Percentiles rank a stretch among this genome's conserved stretches.
phyloP scores from a whole-genome alignment of 768 basidiomycete species.

The Naganishia antarctica region DNA sequence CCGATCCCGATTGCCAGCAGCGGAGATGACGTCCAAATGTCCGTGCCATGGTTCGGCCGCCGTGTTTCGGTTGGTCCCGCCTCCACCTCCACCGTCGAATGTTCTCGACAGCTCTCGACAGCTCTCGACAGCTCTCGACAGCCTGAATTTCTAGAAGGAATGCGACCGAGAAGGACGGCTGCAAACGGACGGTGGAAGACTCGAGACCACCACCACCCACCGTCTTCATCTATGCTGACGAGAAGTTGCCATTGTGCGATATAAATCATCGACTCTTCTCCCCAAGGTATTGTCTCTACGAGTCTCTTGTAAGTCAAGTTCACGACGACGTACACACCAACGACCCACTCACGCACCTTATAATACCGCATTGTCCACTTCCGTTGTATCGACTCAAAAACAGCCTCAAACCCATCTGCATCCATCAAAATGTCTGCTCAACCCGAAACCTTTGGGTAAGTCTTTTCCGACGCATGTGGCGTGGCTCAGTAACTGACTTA shows the following conservation, averaged over 20 bases:
- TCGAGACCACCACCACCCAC: not conserved
- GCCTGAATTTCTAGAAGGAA: slow-evolving; percentile 19
- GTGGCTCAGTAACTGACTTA: not conserved
- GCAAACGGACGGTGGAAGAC: too few species aligned
- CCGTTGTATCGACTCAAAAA: slow-evolving; percentile 14
- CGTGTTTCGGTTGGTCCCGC: too few species aligned
- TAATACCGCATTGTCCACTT: slow-evolving; percentile 5
- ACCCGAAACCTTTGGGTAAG: slow-evolving; percentile 48
- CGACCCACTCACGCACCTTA: slow-evolving; percentile 16
- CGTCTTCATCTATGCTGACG: slow-evolving; percentile 14
- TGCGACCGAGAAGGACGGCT: not conserved
- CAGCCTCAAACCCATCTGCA: slow-evolving; percentile 9
- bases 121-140: not conserved
- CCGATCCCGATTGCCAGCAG: too few species aligned
- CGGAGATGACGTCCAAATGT: too few species aligned
- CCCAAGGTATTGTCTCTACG: slow-evolving; percentile 19
- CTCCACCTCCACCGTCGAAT: too few species aligned
- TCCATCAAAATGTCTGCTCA: slow-evolving; percentile 34
- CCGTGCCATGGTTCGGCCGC: too few species aligned
- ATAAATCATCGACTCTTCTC: not conserved
- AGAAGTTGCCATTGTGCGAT: not conserved
- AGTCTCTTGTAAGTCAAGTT: slow-evolving; percentile 17
- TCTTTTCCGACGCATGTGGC: not conserved
- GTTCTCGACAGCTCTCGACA: not conserved
- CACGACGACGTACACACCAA: not conserved